A percentile compares a stretch with the other conserved stretches of the same genome.
phyloP scores from a whole-genome alignment of 805 yeast species.

The Saccharomycopsis fermentans region DNA sequence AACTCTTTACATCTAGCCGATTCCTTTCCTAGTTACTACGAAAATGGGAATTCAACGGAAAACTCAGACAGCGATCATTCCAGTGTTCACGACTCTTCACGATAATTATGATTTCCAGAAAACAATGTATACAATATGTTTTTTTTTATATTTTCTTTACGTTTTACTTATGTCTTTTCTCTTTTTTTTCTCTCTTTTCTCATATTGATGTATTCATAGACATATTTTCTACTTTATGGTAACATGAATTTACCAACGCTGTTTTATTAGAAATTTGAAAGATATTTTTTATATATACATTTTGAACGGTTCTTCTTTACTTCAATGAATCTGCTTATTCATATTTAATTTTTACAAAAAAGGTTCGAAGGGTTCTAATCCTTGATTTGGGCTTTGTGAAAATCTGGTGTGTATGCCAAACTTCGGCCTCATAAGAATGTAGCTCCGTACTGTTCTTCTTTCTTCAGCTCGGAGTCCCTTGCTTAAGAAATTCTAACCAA shows the following conservation, averaged over 20 bases:
- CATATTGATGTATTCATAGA: background rate
- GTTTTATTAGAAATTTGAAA: background rate
- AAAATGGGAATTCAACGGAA: background rate
- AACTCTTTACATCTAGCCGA: background rate
- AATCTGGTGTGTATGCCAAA: background rate
- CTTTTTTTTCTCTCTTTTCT: background rate
- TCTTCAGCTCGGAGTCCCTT: background rate
- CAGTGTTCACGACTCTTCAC: background rate
- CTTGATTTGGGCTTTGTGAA: background rate
- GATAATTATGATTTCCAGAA: background rate
- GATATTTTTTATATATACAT: background rate
- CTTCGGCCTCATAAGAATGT: background rate
- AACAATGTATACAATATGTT: background rate
- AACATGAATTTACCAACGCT: background rate
- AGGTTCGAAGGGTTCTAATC: background rate
- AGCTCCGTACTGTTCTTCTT: too few species aligned
- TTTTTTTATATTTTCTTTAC: background rate
- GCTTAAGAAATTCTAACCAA: background rate
- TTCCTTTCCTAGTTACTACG: background rate
- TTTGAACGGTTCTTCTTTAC: background rate
- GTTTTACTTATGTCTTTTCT: background rate
- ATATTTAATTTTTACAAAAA: background rate
- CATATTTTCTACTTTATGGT: background rate
- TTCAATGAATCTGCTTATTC: background rate
- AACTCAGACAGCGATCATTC: background rate